Conservation (phyloP, 805 yeast species). For the Starmerella asiatica region DNA sequence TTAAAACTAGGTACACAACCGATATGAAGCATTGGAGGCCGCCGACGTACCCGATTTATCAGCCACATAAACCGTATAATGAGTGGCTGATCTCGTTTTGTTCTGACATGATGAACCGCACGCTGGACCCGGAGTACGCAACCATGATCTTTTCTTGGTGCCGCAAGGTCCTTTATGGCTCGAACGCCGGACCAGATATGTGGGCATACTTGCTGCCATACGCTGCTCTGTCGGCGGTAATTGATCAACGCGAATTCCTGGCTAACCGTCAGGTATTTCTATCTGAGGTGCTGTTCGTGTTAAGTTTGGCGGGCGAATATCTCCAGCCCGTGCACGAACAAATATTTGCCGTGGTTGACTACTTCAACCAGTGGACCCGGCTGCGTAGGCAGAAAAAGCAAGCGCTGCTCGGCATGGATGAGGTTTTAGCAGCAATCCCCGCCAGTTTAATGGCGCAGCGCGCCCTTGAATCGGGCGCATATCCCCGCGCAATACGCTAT, state of each 20-base stretch:
- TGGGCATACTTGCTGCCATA: conserved; percentile 67
- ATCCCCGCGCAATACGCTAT: conserved; percentile 75
- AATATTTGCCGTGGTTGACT: conserved; percentile 67
- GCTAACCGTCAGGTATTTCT: conserved; percentile 33
- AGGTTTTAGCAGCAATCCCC: conserved; percentile 32
- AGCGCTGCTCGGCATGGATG: conserved; percentile 13
- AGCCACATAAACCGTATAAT: conserved; percentile 29
- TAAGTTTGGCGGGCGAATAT: conserved; percentile 30
- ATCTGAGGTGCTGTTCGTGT: conserved; percentile 45
- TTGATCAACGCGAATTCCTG: conserved; percentile 30
- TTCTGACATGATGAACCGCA: conserved; percentile 43
- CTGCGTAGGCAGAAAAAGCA: conserved; percentile 17
- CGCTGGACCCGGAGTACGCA: conserved; percentile 37
- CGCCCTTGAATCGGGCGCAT: conserved; percentile 71
- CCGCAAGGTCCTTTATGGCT: conserved; percentile 15
- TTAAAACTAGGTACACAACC: conserved; percentile 53
- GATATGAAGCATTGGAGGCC: conserved; percentile 33
- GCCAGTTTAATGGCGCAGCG: conserved; percentile 58
- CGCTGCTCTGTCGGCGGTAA: conserved; percentile 49
- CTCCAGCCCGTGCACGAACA: conserved; percentile 56
- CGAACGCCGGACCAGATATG: conserved; percentile 32
- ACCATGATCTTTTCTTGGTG: conserved; percentile 14
- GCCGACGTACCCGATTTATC: conserved; percentile 54
- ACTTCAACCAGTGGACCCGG: conserved; percentile 60
- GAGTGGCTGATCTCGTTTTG: conserved; percentile 65